A percentile compares a stretch with the other conserved stretches of the same genome.
Conservation (phyloP, 2,329 filamentous ascomycete species). For the Aspergillus sp. region DNA sequence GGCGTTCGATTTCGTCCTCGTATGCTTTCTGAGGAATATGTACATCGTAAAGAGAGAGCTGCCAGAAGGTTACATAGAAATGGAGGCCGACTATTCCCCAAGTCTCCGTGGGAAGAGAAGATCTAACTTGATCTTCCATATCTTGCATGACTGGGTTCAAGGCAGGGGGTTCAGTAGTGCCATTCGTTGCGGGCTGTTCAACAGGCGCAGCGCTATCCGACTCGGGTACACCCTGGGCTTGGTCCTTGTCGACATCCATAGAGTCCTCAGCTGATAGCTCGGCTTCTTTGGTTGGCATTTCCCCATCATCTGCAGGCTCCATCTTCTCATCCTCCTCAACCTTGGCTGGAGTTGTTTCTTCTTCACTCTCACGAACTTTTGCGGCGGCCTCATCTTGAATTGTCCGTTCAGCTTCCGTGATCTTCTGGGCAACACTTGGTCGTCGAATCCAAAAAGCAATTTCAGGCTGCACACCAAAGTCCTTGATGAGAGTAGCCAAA, state of each 20-base stretch:
- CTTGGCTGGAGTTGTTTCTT: conserved; percentile 19
- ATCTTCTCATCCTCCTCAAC: conserved; percentile 28
- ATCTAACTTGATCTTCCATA: conserved; percentile 65
- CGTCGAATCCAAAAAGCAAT: conserved; percentile 83
- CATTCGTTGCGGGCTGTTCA: conserved; percentile 17
- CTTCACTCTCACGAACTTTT: conserved; percentile 18
- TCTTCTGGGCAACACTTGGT: conserved; percentile 64
- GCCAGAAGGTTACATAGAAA: conserved; percentile 91
- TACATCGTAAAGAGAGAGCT: conserved; percentile 76
- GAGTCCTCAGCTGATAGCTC: conserved; percentile 15
- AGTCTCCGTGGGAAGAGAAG: conserved; percentile 56
- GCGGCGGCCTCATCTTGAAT: conserved; percentile 21
- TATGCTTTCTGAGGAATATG: conserved; percentile 74
- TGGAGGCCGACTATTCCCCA: conserved; percentile 70
- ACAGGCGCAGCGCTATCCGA: conserved; percentile 8
- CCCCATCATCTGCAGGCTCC: conserved; percentile 28
- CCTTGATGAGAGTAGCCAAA: conserved; percentile 66
- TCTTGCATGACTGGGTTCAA: conserved; percentile 69
- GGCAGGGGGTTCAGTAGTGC: conserved; percentile 40
- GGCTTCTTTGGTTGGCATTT: conserved; percentile 11
- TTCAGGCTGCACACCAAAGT: conserved; percentile 74
- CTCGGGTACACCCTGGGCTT: conserved; percentile 9
- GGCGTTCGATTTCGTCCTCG: conserved; percentile 64
- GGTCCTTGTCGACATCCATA: conserved; percentile 33
- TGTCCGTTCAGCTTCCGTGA: conserved; percentile 42